Percentiles rank a stretch among this genome's conserved stretches.
phyloP scores from a whole-genome alignment of 805 yeast species.

The Candida chilensis region DNA sequence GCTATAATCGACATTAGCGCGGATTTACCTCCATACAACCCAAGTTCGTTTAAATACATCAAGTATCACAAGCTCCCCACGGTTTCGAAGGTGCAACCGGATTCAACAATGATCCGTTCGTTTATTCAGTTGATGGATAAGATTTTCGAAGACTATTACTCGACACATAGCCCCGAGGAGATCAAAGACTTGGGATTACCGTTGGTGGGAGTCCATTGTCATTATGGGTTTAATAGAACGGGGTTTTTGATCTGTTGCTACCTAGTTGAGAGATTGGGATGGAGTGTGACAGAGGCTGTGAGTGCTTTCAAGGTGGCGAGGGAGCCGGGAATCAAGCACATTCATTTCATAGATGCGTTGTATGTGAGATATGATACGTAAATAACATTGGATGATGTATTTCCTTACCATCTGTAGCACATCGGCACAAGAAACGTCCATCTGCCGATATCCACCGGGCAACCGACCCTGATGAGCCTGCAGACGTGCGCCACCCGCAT shows the following conservation, averaged over 20 bases:
- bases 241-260: conserved; percentile 68
- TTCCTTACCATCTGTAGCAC: no score
- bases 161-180: conserved; percentile 3
- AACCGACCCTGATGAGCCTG: no score
- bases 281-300: conserved; percentile 56
- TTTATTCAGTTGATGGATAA: conserved; percentile 47
- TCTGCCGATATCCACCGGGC: no score
- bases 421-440: no score
- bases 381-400: no score
- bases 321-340: conserved; percentile 69
- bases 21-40: conserved; percentile 64
- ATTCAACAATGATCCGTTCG: conserved; percentile 43
- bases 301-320: conserved; percentile 48
- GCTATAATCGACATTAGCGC: conserved; percentile 66
- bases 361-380: conserved; percentile 48
- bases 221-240: conserved; percentile 74
- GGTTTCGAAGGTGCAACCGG: conserved; percentile 71
- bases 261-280: conserved; percentile 48
- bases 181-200: conserved; percentile 12
- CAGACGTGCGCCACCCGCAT: no score
- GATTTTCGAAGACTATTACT: conserved; percentile 17
- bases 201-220: conserved; percentile 64
- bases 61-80: conserved; percentile 67
- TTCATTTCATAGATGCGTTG: conserved; percentile 66
- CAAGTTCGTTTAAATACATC: conserved; percentile 41